Evolutionary conservation across 2,329 filamentous ascomycete genomes (phyloP).

Genomic region (Hymenoscyphus infarciens): DNA sequence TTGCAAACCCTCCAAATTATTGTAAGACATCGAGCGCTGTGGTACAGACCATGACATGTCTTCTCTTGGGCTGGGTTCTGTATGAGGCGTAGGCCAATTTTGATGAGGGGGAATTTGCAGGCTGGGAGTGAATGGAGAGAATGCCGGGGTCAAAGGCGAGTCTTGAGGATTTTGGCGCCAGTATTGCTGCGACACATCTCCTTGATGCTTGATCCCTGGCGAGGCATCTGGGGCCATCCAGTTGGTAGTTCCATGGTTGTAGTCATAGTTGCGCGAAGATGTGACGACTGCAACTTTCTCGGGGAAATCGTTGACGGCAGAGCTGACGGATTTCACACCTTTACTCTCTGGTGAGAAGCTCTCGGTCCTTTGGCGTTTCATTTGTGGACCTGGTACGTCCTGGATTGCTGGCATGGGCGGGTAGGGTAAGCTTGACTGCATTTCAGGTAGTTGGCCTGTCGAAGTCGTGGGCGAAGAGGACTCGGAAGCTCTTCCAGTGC

Average conservation of each 20-base stretch:
- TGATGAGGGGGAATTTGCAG: conserved; percentile 30
- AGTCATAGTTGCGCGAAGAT: conserved; percentile 32
- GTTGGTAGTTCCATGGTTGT: conserved; percentile 28
- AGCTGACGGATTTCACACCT: conserved; percentile 25
- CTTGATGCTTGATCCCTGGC: conserved; percentile 38
- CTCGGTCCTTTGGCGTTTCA: conserved; percentile 39
- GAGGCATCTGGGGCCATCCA: conserved; percentile 34
- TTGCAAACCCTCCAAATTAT: conserved; percentile 33
- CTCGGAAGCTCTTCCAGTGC: conserved; percentile 38
- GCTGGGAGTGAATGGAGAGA: conserved; percentile 47
- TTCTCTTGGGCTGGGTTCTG: conserved; percentile 31
- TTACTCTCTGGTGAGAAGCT: conserved; percentile 36
- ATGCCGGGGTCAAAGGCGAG: conserved; percentile 48
- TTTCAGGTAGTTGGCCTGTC: conserved; percentile 42
- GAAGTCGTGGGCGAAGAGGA: conserved; percentile 48
- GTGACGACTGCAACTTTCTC: conserved; percentile 27
- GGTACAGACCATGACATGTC: conserved; percentile 34
- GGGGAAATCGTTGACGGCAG: conserved; percentile 17
- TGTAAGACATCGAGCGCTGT: conserved; percentile 35
- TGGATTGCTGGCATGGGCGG: conserved; percentile 44
- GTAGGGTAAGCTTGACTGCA: conserved; percentile 41
- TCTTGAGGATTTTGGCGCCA: conserved; percentile 51
- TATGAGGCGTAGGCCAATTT: conserved; percentile 30
- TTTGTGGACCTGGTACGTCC: conserved; percentile 42
- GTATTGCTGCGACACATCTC: conserved; percentile 40